Percentiles rank a stretch among this genome's conserved stretches.
These are phyloP conservation scores for Tilletia indica DNA, from an alignment of 1,284 basidiomycete genomes.

Conservation along the genomic window DNA sequence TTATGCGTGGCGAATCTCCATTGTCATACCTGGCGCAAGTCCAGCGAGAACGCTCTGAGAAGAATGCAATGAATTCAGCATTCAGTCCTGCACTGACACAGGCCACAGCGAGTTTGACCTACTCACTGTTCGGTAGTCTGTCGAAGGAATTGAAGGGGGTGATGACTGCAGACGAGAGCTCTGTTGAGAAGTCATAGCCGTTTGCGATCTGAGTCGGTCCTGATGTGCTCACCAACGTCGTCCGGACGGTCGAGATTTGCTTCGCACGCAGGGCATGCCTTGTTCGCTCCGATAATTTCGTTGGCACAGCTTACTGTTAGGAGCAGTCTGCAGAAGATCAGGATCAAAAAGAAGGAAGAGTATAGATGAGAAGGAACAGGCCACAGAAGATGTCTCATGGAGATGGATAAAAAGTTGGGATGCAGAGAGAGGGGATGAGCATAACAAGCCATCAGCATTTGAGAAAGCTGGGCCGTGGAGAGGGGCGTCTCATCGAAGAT, in stretches of 20 bases:
- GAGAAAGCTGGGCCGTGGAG: too few species aligned
- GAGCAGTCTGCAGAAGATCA: background rate
- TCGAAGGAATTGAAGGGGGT: conserved; percentile 30
- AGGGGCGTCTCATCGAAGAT: too few species aligned
- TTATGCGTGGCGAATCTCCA: conserved; percentile 32
- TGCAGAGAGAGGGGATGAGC: background rate
- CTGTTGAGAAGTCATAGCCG: too few species aligned
- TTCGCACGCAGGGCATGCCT: conserved; percentile 36
- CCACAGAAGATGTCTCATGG: conserved; percentile 32
- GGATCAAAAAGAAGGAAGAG: too few species aligned
- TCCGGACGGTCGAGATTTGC: conserved; percentile 26
- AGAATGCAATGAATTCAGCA: background rate
- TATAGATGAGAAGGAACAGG: background rate
- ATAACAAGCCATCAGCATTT: background rate
- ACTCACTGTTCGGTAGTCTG: conserved; percentile 28
- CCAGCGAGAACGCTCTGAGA: conserved; percentile 34
- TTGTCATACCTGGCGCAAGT: conserved; percentile 27
- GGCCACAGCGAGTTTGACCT: background rate
- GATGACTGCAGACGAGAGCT: conserved; percentile 22
- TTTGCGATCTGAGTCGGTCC: too few species aligned
- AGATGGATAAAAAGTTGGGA: background rate
- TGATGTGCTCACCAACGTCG: conserved; percentile 17
- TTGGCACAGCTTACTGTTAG: conserved; percentile 30
- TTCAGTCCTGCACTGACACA: too few species aligned
- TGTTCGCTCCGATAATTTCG: conserved; percentile 29